Conservation (phyloP, 768 basidiomycete genomes). For the Panaeolus papilionaceus region DNA sequence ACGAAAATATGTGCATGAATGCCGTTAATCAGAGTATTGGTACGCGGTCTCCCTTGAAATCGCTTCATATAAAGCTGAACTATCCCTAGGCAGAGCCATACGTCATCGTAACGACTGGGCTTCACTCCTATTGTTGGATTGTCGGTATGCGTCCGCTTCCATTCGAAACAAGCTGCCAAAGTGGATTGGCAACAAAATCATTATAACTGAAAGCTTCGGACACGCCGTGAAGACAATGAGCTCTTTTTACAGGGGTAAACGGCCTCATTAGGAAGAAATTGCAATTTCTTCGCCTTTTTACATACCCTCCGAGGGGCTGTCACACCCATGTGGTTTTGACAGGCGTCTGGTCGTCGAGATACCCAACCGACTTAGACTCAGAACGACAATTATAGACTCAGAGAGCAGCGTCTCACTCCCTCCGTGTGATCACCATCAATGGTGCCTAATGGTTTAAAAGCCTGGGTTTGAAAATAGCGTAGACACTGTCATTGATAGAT, state of each 20-base stretch:
- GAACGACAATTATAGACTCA: neutral
- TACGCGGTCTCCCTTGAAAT: constrained; percentile 37
- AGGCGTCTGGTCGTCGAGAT: neutral
- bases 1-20: constrained; percentile 91
- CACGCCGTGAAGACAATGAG: constrained; percentile 73
- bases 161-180: constrained; percentile 85
- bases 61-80: constrained; percentile 10
- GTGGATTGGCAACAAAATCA: constrained; percentile 80
- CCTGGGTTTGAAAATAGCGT: neutral
- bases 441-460: neutral
- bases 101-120: constrained; percentile 94
- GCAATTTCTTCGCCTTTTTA: neutral
- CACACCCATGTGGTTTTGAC: constrained; percentile 8
- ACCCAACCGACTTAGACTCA: neutral
- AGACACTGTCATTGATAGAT: neutral
- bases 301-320: neutral
- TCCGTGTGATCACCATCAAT: neutral
- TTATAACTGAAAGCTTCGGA: constrained; percentile 70
- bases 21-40: constrained; percentile 98
- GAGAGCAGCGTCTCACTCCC: neutral
- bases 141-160: constrained; percentile 71
- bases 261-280: constrained; percentile 16
- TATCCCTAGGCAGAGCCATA: constrained; percentile 80
- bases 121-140: constrained; percentile 85
- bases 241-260: constrained; percentile 71